Evolutionary conservation across 2,329 filamentous ascomycete species (phyloP), one percentile per base, ranked within the genome.

Genomic region (Trichoderma guizhouense): DNA sequence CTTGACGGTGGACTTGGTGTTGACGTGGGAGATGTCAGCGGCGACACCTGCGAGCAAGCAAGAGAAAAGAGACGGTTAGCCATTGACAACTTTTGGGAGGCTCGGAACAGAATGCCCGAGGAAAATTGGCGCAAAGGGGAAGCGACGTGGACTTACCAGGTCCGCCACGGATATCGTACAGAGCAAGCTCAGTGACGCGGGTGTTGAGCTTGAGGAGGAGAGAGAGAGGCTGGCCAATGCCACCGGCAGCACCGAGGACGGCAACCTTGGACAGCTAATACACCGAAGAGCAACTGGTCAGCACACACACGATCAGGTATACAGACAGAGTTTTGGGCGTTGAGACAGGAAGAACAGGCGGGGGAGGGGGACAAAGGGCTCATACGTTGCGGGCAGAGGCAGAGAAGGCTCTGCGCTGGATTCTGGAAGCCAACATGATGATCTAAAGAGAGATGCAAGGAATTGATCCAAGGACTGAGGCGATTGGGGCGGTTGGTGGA

Each of bases 141-240:
- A 65, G n/a, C 5, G 39, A 61, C 28, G 67, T 58, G 21, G 51
- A 87, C 91, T 76, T 90, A 97, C 94, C 95, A 83, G 95, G 95
- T 80, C 89, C 95, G 81, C 94, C 92, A 81, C 93, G 92, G 87
- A 99, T 97, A 86, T 99, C 96, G 88, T 98, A 99, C 81, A 99
- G 93, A 76, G 95, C 93, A 80, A 99, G 93, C 84, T 98, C 91
- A 80, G 90, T 92, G 79, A 98, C 95, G 81, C 93, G 90, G 79
- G 95, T 94, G 92, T 98, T 98, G 83, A 98, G 91, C 94, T 99
- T 99, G 85, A 99, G 90, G 82, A 99, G 92, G 77, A 99, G 92
- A 73, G 96, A 99, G 80, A 99, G 88, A 81, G 96, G 96, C 85
- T 99, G 96, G 84, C 96, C 96, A 87, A 99, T 99, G 85, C 96